Evolutionary conservation across 352 stramenopile genomes (phyloP).

Genomic region (Globisporangium viniferum): DNA sequence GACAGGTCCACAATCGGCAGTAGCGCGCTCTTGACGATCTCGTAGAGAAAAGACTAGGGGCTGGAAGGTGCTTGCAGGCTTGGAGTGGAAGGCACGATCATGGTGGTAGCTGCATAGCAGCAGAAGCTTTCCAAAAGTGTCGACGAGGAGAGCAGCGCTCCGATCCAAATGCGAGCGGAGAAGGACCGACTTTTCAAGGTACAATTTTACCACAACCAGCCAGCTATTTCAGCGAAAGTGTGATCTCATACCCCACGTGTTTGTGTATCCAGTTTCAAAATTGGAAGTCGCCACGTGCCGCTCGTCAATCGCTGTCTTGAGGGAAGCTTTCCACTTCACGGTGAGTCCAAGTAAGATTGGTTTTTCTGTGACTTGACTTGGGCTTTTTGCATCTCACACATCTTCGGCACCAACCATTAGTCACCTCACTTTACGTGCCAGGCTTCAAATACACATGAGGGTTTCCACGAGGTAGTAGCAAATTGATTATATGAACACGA

Average conservation of each 20-base stretch:
- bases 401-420: not conserved
- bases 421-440: not conserved
- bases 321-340: not conserved
- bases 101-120: not conserved
- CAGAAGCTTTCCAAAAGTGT: not conserved
- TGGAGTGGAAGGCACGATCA: not conserved
- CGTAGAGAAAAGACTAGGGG: conserved; percentile 12
- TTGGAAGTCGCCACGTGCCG: not conserved
- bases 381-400: not conserved
- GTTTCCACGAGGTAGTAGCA: not conserved
- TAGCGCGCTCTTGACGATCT: conserved; percentile 13
- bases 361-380: not conserved
- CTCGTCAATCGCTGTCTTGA: not conserved
- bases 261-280: not conserved
- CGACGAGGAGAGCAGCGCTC: not conserved
- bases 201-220: not conserved
- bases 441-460: not conserved
- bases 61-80: not conserved
- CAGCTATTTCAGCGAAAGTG: not conserved
- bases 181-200: not conserved
- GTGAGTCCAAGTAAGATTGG: not conserved
- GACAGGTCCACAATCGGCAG: conserved; percentile 14
- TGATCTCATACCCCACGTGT: not conserved
- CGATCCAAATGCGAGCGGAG: not conserved
- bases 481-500: not conserved